These are phyloP conservation scores for Cordyceps farinosa DNA, from an alignment of 2,329 filamentous ascomycete species.

Conservation along the genomic window DNA sequence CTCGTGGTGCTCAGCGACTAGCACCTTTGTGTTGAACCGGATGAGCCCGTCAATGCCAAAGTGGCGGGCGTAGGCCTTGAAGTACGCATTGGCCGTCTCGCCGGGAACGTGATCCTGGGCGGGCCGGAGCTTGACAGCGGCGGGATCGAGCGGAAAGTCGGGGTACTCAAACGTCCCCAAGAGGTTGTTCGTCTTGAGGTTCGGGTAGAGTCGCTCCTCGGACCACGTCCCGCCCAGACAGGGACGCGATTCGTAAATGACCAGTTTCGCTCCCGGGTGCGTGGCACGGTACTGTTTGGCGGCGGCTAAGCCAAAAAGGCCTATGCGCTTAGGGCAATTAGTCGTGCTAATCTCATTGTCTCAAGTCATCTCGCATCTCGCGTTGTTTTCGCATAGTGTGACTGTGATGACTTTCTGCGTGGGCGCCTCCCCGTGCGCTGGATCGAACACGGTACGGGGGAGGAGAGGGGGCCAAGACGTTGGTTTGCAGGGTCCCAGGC, in stretches of 20 bases:
- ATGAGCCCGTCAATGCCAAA: constrained; percentile 42
- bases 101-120: constrained; percentile 47
- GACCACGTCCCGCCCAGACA: constrained; percentile 69
- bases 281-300: constrained; percentile 60
- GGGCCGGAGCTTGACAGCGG: constrained; percentile 45
- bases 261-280: constrained; percentile 53
- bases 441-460: background rate
- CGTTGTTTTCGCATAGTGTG: background rate
- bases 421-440: background rate
- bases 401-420: background rate
- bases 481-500: background rate
- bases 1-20: constrained; percentile 39
- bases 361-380: background rate
- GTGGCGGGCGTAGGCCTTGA: constrained; percentile 41
- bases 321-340: constrained; percentile 25
- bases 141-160: constrained; percentile 66
- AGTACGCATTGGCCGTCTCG: constrained; percentile 44
- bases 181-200: constrained; percentile 71
- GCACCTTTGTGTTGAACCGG: constrained; percentile 37
- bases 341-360: background rate
- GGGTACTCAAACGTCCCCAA: constrained; percentile 69
- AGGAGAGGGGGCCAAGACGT: constrained; percentile 17
- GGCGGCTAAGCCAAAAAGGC: constrained; percentile 55
- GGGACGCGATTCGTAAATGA: constrained; percentile 54
- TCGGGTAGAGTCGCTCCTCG: constrained; percentile 61